Base-by-base conservation (phyloP, 305 asterid species). In the Fraxinus sp. region DNA sequence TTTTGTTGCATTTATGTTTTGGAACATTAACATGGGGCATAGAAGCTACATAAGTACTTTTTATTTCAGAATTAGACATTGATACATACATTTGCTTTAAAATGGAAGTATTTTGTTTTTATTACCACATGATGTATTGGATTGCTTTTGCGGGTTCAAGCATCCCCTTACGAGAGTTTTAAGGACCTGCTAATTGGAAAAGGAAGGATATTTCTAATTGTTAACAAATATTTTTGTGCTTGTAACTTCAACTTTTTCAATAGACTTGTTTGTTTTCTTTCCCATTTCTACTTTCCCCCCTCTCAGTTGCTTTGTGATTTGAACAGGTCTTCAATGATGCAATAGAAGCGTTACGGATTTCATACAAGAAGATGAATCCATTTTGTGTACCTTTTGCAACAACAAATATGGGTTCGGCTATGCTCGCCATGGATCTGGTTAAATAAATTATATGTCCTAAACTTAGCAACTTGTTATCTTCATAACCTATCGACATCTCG, bases 401-500 rank as follows among this genome's bases (percentile, higher is more conserved):
- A 52, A 95, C 98, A 68, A 95, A 94, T 88, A 95, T 94, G 98
- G 99, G 98, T 20, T 94, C 99, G 79, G 98, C 98, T 26, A 88
- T 95, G 84, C 97, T 95, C 49, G 97, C 98, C 81, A 94, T 93
- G 96, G 99, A 95, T 90, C 90, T 94, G 97, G 99, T 94, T 70
- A 83, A 46, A 46, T 20, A 59, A 76, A 24, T 78, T 82, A 70
- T 44, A 44, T 74, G 33, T 36, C 57, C 62, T 30, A 18, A 52
- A 68, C 7, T 5, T 44, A 64, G 20, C 80, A 32, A 46, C 74
- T 75, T 41, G 35, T 20, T 16, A 13, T 39, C 22, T 81, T 16
- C 16, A 49, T 55, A 79, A 35, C 79, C 64, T 24, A 18, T 78
- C 11, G 46, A 33, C 73, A 37, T 79, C 81, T 75, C 36, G 13